These are phyloP conservation scores for Neopestalotiopsis rosae DNA, from an alignment of 2,329 filamentous ascomycete species.

Conservation along the genomic window DNA sequence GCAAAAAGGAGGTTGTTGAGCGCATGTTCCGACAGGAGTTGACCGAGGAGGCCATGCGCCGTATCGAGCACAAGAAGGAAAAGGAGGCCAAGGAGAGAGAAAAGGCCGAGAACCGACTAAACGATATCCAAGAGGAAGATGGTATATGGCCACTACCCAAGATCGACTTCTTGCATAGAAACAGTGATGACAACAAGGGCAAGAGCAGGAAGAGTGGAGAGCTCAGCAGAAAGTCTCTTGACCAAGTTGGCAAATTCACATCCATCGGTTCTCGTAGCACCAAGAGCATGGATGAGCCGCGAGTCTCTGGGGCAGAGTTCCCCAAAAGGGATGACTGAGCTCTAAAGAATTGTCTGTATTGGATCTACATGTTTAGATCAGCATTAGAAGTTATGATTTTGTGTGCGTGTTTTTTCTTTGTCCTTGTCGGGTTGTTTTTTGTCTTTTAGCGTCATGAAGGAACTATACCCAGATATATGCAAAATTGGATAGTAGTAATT, in stretches of 20 bases:
- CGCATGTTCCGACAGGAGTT: conserved; percentile 78
- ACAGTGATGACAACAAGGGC: conserved; percentile 15
- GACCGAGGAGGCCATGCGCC: conserved; percentile 57
- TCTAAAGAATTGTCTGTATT: not conserved
- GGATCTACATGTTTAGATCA: not conserved
- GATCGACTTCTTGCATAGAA: conserved; percentile 16
- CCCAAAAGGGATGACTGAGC: not conserved
- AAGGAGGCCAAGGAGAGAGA: conserved; percentile 15
- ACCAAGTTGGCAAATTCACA: conserved; percentile 17
- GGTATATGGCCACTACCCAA: conserved; percentile 11
- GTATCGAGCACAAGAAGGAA: conserved; percentile 18
- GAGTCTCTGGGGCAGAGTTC: not conserved
- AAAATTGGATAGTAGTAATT: not conserved
- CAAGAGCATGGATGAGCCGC: not conserved
- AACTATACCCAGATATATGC: not conserved
- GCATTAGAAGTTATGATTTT: not conserved
- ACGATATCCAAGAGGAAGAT: conserved; percentile 17
- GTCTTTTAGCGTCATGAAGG: not conserved
- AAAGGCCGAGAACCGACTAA: conserved; percentile 11
- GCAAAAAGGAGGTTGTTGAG: conserved; percentile 86
- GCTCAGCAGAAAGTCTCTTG: conserved; percentile 15
- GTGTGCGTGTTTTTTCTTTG: not conserved
- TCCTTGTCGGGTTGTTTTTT: not conserved
- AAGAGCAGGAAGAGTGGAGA: conserved; percentile 14
- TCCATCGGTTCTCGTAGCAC: not conserved